A percentile compares a stretch with the other conserved stretches of the same genome.
These are phyloP conservation scores for Triticum dicoccoides DNA, from an alignment of 176 grass and related monocot species.

Conservation along the genomic window DNA sequence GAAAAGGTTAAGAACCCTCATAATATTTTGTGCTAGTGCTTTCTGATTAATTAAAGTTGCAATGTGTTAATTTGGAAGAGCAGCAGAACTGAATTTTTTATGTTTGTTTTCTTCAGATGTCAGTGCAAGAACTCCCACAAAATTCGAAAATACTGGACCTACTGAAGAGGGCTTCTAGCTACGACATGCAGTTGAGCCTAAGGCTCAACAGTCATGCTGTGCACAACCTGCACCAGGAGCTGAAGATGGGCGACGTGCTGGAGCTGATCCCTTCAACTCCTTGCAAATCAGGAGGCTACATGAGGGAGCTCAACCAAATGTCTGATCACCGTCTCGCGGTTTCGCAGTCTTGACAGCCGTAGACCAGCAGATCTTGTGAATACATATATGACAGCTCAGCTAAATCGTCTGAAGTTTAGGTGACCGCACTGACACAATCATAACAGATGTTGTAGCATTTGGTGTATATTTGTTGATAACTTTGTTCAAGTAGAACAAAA, in stretches of 20 bases:
- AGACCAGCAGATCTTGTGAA: conserved; percentile 15
- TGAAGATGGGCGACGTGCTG: conserved; percentile 61
- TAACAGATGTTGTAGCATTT: neutral
- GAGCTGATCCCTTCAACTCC: conserved; percentile 48
- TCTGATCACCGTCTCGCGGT: conserved; percentile 23
- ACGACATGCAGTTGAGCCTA: conserved; percentile 24
- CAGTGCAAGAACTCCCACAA: conserved; percentile 51
- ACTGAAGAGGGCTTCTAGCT: conserved; percentile 36
- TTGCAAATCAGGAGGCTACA: conserved; percentile 37
- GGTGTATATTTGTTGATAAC: neutral
- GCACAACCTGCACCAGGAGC: conserved; percentile 37
- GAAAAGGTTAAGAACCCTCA: conserved; percentile 36
- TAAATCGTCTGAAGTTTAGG: conserved; percentile 20
- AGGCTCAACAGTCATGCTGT: conserved; percentile 44
- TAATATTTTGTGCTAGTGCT: neutral
- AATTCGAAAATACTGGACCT: conserved; percentile 46
- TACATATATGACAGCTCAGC: neutral
- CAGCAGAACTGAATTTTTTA: neutral
- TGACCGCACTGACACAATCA: neutral
- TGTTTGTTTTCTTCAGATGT: conserved; percentile 57
- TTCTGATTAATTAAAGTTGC: neutral
- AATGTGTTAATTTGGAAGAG: neutral
- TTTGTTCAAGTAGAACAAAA: neutral
- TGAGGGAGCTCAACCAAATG: conserved; percentile 43
- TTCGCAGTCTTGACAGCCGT: conserved; percentile 23